A percentile compares a stretch with the other conserved stretches of the same genome.
phyloP scores from a whole-genome alignment of 306 rosid species.

The Inga leiocalycina region DNA sequence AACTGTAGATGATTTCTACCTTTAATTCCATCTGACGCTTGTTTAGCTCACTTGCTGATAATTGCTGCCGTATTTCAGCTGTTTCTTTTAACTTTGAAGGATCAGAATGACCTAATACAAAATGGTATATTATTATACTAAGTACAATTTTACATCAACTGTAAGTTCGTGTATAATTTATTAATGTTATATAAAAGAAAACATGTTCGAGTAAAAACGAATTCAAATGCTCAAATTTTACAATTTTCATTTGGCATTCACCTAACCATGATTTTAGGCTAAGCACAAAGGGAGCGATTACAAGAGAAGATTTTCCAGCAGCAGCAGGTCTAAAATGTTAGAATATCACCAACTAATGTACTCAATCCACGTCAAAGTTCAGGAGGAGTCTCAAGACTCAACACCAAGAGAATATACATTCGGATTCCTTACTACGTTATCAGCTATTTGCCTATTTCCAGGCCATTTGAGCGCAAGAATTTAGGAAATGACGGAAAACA shows the following conservation, averaged over 20 bases:
- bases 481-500: neutral
- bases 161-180: neutral
- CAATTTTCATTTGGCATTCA: neutral
- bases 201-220: neutral
- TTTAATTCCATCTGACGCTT: constrained; percentile 70
- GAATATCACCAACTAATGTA: neutral
- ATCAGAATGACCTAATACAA: constrained; percentile 75
- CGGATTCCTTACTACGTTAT: neutral
- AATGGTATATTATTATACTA: neutral
- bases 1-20: constrained; percentile 39
- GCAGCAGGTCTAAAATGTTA: neutral
- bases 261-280: neutral
- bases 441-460: neutral
- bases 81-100: constrained; percentile 68
- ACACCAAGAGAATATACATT: neutral
- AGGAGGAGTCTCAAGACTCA: neutral
- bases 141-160: neutral
- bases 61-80: constrained; percentile 52
- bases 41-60: constrained; percentile 54
- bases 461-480: neutral
- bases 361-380: neutral
- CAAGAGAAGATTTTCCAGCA: neutral
- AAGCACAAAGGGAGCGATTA: neutral
- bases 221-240: neutral
- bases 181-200: neutral